Percentiles rank a stretch among this genome's conserved stretches.
Evolutionary conservation across 192 early-diverging fungal species (phyloP).

Genomic region (Coemansia sp.): DNA sequence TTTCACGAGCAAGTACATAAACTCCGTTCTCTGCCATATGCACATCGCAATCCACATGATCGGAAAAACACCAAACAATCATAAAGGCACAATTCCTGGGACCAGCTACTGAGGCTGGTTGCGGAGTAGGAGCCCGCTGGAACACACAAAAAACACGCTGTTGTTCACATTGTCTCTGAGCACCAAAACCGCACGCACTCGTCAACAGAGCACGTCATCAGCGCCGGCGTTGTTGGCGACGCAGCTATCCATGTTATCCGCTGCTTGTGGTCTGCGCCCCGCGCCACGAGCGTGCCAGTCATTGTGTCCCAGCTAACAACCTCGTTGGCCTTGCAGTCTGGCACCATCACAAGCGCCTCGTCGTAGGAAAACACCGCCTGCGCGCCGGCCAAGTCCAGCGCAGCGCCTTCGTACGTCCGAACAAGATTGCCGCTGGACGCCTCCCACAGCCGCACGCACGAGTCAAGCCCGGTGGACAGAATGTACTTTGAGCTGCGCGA

Average conservation of each 20-base stretch:
- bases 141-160: background rate
- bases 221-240: slow-evolving; percentile 29
- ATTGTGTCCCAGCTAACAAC: slow-evolving; percentile 73
- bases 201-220: slow-evolving; percentile 49
- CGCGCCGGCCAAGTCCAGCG: slow-evolving; percentile 33
- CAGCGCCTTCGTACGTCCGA: slow-evolving; percentile 70
- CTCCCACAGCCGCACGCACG: slow-evolving; percentile 79
- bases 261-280: slow-evolving; percentile 23
- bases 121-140: background rate
- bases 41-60: background rate
- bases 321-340: slow-evolving; percentile 64
- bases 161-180: background rate
- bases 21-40: background rate
- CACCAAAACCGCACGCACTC: slow-evolving; percentile 46
- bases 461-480: slow-evolving; percentile 79
- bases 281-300: slow-evolving; percentile 59
- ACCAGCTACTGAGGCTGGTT: too few species aligned
- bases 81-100: too few species aligned
- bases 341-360: slow-evolving; percentile 68
- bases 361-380: slow-evolving; percentile 65
- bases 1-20: background rate
- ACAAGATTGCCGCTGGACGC: slow-evolving; percentile 68
- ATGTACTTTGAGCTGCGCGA: slow-evolving; percentile 76
- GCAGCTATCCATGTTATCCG: slow-evolving; percentile 35
- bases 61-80: background rate